A percentile compares a stretch with the other conserved stretches of the same genome.
These are phyloP conservation scores for Aureobasidium sp. DNA, from an alignment of 2,329 filamentous ascomycete species.

Conservation along the genomic window DNA sequence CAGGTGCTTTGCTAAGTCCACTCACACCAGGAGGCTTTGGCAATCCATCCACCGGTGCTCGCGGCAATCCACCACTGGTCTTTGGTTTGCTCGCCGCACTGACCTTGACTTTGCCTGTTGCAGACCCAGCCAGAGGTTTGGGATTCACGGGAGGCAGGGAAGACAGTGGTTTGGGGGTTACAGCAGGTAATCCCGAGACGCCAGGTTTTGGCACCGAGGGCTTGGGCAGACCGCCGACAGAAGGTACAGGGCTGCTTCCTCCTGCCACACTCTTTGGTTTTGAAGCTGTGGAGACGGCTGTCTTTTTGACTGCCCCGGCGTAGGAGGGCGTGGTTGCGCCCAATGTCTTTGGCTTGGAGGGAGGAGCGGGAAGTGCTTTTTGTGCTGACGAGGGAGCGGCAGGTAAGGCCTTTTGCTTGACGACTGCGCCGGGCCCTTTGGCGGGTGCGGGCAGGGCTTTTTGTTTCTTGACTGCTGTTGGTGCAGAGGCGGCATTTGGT, in stretches of 20 bases:
- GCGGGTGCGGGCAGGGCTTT: constrained; percentile 16
- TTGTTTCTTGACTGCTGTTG: constrained; percentile 16
- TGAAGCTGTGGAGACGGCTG: background rate
- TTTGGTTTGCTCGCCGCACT: constrained; percentile 20
- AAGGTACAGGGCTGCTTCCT: background rate
- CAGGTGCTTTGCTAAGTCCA: constrained; percentile 4
- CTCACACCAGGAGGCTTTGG: background rate
- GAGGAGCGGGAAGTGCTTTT: constrained; percentile 18
- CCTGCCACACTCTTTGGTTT: background rate
- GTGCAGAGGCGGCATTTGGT: constrained; percentile 24
- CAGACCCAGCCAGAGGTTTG: background rate
- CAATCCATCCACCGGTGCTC: constrained; percentile 4
- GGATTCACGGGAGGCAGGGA: background rate
- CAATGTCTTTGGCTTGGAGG: constrained; percentile 20
- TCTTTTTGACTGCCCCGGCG: background rate
- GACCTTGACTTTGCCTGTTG: constrained; percentile 18
- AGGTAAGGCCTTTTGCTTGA: constrained; percentile 6
- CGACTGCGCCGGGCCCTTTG: constrained; percentile 15
- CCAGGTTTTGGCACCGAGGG: background rate
- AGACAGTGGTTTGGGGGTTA: background rate
- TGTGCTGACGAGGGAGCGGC: constrained; percentile 14
- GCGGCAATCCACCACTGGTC: constrained; percentile 8
- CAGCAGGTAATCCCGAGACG: background rate
- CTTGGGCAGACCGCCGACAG: background rate
- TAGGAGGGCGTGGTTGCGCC: background rate